Percentiles rank a stretch among this genome's conserved stretches.
phyloP scores from a whole-genome alignment of 2,329 filamentous ascomycete genomes.

The Paradendryphiella salina region DNA sequence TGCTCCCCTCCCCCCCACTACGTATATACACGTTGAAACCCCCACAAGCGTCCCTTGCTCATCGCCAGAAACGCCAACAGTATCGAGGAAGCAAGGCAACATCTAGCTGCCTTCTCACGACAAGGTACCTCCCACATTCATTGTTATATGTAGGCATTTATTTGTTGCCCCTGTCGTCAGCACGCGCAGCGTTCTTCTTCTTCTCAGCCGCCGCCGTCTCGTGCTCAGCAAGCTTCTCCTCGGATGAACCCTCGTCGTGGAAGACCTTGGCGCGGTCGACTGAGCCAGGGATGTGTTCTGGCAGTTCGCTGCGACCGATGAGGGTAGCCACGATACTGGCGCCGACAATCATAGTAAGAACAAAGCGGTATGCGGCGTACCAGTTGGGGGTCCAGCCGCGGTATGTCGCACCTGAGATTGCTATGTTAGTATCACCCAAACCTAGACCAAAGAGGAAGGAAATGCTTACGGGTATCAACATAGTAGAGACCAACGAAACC shows the following conservation, averaged over 20 bases:
- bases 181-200: conserved; percentile 31
- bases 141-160: not conserved
- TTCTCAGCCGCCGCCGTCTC: conserved; percentile 31
- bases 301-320: conserved; percentile 79
- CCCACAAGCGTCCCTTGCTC: not conserved
- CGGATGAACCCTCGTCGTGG: conserved; percentile 37
- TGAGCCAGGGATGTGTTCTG: conserved; percentile 52
- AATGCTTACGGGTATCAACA: conserved; percentile 61
- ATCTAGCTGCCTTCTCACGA: not conserved
- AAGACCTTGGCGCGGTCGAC: conserved; percentile 56
- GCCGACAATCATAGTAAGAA: conserved; percentile 88
- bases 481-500: conserved; percentile 87
- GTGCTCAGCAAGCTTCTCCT: conserved; percentile 38
- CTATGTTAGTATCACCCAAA: not conserved
- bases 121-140: not conserved
- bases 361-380: conserved; percentile 89
- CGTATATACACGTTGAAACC: not conserved
- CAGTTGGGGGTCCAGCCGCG: conserved; percentile 80
- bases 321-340: conserved; percentile 77
- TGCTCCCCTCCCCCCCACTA: too few relatives aligned
- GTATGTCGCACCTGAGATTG: conserved; percentile 59
- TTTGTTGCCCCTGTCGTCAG: conserved; percentile 20
- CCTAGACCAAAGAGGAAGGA: too few relatives aligned
- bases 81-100: not conserved
- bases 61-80: conserved; percentile 1